phyloP scores from a whole-genome alignment of 2,329 filamentous ascomycete species.

The Camptophora hylomeconis region DNA sequence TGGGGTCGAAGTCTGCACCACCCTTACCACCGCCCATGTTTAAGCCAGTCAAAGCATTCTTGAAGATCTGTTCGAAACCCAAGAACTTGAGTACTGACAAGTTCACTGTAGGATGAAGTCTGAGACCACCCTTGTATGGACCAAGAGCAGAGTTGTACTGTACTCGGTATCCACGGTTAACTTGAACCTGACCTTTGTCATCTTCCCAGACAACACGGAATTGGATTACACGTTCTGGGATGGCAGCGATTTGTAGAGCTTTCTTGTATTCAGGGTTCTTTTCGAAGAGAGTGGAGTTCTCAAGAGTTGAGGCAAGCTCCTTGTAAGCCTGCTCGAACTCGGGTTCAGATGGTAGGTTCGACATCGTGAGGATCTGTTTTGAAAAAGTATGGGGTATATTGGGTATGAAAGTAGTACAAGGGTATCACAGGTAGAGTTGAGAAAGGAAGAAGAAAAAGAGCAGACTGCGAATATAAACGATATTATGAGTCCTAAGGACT shows the following conservation, averaged over 20 bases:
- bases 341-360: constrained; percentile 74
- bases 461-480: too few species aligned
- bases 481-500: too few species aligned
- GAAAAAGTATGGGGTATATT: too few species aligned
- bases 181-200: constrained; percentile 75
- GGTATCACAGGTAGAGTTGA: too few species aligned
- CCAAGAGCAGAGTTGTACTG: constrained; percentile 98
- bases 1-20: constrained; percentile 96
- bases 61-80: constrained; percentile 99
- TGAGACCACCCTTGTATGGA: constrained; percentile 93
- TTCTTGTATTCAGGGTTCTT: constrained; percentile 91
- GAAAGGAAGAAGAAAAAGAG: too few species aligned
- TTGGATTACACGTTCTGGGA: constrained; percentile 91
- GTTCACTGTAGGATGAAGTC: constrained; percentile 73
- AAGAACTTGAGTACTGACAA: constrained; percentile 79
- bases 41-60: constrained; percentile 93
- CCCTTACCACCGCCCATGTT: constrained; percentile 97
- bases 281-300: constrained; percentile 84
- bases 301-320: constrained; percentile 88
- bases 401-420: too few species aligned
- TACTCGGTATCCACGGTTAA: constrained; percentile 91
- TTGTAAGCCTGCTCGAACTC: constrained; percentile 99
- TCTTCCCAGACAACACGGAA: constrained; percentile 97
- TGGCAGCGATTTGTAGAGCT: constrained; percentile 72
- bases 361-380: constrained; percentile 52